Conservation (phyloP, 306 rosid species). For the Luffa acutangula region DNA sequence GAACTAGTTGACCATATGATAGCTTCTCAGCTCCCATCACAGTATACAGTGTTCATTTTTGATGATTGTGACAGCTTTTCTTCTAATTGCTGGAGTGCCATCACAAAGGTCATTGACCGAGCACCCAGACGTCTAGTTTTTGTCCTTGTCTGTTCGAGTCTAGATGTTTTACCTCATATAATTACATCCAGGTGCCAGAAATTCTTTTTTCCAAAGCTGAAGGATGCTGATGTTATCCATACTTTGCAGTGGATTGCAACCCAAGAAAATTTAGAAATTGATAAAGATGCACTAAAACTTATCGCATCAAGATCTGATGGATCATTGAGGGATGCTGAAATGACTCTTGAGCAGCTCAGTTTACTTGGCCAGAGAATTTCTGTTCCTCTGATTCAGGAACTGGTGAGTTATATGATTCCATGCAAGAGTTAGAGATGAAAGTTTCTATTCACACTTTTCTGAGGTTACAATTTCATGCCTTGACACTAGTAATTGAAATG, state of each 20-base stretch:
- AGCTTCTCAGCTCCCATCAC: slow-evolving; percentile 68
- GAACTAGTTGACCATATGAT: slow-evolving; percentile 71
- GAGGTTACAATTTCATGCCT: background rate
- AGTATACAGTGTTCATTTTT: slow-evolving; percentile 72
- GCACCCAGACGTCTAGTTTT: slow-evolving; percentile 95
- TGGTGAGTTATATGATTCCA: slow-evolving; percentile 36
- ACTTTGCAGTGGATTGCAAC: slow-evolving; percentile 71
- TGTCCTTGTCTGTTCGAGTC: slow-evolving; percentile 91
- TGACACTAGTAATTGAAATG: background rate
- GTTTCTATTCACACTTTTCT: background rate
- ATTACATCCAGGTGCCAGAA: slow-evolving; percentile 97
- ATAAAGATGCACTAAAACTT: slow-evolving; percentile 87
- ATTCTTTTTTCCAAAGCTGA: slow-evolving; percentile 90
- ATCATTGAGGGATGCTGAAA: slow-evolving; percentile 94
- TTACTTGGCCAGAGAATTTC: slow-evolving; percentile 92
- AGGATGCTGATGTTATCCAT: slow-evolving; percentile 75
- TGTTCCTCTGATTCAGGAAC: slow-evolving; percentile 89
- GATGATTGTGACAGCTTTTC: slow-evolving; percentile 86
- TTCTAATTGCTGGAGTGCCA: slow-evolving; percentile 82
- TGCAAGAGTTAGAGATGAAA: background rate
- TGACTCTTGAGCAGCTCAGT: slow-evolving; percentile 96
- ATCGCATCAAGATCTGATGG: slow-evolving; percentile 95
- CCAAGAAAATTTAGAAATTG: slow-evolving; percentile 83
- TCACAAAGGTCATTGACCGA: slow-evolving; percentile 94
- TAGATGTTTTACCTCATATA: slow-evolving; percentile 93